These are phyloP conservation scores for Fusarium sp. DNA, from an alignment of 2,329 filamentous ascomycete species.

Conservation along the genomic window DNA sequence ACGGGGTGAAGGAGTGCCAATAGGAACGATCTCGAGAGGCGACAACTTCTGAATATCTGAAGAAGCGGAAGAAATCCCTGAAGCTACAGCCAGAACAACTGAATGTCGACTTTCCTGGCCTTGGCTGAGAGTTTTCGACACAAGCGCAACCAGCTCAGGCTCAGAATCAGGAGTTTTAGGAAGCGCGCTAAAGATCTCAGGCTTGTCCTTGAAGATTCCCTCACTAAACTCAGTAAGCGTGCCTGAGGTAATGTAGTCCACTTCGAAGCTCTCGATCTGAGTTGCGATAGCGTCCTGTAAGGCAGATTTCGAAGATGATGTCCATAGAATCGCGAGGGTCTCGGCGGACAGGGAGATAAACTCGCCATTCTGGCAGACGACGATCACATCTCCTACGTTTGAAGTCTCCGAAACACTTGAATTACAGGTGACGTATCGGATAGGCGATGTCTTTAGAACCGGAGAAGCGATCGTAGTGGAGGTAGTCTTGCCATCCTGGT, in stretches of 20 bases:
- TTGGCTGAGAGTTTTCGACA: slow-evolving; percentile 58
- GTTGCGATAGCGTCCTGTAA: slow-evolving; percentile 54
- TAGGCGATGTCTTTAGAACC: slow-evolving; percentile 56
- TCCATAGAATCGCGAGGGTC: slow-evolving; percentile 54
- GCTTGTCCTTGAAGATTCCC: slow-evolving; percentile 68
- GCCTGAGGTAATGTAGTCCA: slow-evolving; percentile 65
- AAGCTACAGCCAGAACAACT: slow-evolving; percentile 52
- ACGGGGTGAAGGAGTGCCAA: slow-evolving; percentile 47
- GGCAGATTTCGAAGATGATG: slow-evolving; percentile 51
- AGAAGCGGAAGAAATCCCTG: slow-evolving; percentile 41
- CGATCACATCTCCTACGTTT: slow-evolving; percentile 60
- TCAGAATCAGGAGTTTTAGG: slow-evolving; percentile 61
- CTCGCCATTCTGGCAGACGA: slow-evolving; percentile 71
- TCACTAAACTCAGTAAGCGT: slow-evolving; percentile 64
- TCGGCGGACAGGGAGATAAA: slow-evolving; percentile 72
- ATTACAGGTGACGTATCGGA: slow-evolving; percentile 54
- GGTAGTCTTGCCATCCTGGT: slow-evolving; percentile 64
- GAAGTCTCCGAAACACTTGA: slow-evolving; percentile 48
- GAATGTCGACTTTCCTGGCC: slow-evolving; percentile 51
- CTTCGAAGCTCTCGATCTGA: slow-evolving; percentile 55
- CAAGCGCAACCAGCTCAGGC: slow-evolving; percentile 67
- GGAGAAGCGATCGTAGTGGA: slow-evolving; percentile 62
- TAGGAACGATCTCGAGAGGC: slow-evolving; percentile 57
- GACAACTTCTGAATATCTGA: slow-evolving; percentile 55
- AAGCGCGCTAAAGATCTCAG: slow-evolving; percentile 66